Evolutionary conservation across 208 protist genomes (phyloP).

Genomic region (Perkinsela sp.): DNA sequence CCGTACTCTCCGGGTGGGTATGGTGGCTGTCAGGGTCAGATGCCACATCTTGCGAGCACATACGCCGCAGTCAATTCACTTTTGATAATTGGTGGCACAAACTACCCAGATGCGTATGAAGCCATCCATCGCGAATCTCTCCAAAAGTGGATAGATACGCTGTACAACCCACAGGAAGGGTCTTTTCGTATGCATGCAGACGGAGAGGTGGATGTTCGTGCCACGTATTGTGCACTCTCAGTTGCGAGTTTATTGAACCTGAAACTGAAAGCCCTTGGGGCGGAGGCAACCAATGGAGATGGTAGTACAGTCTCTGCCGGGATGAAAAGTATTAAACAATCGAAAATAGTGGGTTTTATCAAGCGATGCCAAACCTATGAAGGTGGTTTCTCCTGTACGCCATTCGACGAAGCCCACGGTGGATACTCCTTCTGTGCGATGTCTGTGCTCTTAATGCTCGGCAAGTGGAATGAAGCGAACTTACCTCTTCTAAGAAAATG

Average conservation of each 20-base stretch:
- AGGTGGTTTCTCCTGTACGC: slow-evolving; percentile 42
- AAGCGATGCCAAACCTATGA: slow-evolving; percentile 58
- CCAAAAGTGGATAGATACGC: slow-evolving; percentile 38
- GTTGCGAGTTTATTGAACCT: slow-evolving; percentile 27
- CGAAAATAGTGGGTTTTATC: slow-evolving; percentile 13
- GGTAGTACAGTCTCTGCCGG: too few species aligned
- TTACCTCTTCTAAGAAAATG: slow-evolving; percentile 20
- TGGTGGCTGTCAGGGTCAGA: slow-evolving; percentile 34
- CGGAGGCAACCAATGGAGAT: slow-evolving; percentile 1
- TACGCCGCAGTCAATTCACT: slow-evolving; percentile 51
- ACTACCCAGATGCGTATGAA: slow-evolving; percentile 5
- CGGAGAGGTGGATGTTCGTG: slow-evolving; percentile 55
- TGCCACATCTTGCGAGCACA: slow-evolving; percentile 35
- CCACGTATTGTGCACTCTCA: slow-evolving; percentile 45
- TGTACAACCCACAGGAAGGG: slow-evolving; percentile 23
- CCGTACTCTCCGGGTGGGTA: slow-evolving; percentile 14
- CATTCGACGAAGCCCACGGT: slow-evolving; percentile 48
- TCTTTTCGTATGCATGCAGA: slow-evolving; percentile 44
- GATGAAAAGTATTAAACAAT: too few species aligned
- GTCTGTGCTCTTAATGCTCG: slow-evolving; percentile 28
- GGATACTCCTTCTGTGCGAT: slow-evolving; percentile 69
- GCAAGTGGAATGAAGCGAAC: slow-evolving; percentile 17
- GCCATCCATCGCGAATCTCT: slow-evolving; percentile 29
- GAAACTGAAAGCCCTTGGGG: slow-evolving; percentile 7
- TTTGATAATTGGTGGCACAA: slow-evolving; percentile 13